phyloP scores from a whole-genome alignment of 225 moss, liverwort and hornwort genomes.

The Rhytidiadelphus loreus region DNA sequence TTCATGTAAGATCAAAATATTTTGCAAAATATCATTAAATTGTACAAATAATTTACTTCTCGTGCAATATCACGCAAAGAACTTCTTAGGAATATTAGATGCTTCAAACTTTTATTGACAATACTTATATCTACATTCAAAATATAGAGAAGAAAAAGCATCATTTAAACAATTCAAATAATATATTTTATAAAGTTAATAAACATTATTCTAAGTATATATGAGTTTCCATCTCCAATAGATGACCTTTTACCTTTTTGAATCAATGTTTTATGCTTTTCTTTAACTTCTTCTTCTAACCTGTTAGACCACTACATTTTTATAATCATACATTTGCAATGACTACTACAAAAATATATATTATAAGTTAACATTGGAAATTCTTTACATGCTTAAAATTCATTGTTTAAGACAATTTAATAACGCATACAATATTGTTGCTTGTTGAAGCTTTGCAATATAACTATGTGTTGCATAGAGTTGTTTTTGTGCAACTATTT shows the following conservation, averaged over 20 bases:
- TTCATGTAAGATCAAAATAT: neutral
- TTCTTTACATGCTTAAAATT: accelerated
- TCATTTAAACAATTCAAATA: neutral
- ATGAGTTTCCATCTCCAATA: neutral
- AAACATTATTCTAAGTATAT: too few species aligned
- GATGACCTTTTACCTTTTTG: neutral
- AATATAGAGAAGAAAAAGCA: neutral
- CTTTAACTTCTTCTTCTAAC: neutral
- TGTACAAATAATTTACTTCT: neutral
- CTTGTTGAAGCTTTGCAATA: constrained; percentile 12
- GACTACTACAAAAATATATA: neutral
- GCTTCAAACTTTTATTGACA: neutral
- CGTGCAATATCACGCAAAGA: neutral
- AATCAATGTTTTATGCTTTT: neutral
- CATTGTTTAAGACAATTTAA: neutral
- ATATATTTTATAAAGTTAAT: too few species aligned
- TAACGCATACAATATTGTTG: neutral
- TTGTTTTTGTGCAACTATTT: neutral
- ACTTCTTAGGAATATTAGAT: neutral
- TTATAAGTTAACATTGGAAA: accelerated
- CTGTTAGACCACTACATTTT: neutral
- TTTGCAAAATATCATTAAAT: neutral
- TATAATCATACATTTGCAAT: neutral
- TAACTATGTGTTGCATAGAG: neutral
- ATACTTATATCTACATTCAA: neutral